Percentiles rank a stretch among this genome's conserved stretches.
These are phyloP conservation scores for Ustilago nuda DNA, from an alignment of 1,284 basidiomycete genomes.

Conservation along the genomic window DNA sequence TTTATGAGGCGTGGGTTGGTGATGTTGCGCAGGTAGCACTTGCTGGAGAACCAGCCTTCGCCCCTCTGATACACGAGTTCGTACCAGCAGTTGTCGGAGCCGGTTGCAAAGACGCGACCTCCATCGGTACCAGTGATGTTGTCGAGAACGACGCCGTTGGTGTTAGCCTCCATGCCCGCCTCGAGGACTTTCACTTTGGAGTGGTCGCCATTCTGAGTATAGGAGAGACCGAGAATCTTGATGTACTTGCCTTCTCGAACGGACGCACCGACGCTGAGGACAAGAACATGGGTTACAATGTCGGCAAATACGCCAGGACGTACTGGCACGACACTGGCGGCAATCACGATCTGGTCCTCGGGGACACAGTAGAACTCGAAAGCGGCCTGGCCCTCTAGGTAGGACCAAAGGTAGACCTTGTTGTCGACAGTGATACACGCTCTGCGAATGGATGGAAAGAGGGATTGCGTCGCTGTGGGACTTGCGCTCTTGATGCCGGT, in stretches of 20 bases:
- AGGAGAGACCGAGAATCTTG: conserved; percentile 83
- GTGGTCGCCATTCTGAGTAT: conserved; percentile 69
- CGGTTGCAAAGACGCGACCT: conserved; percentile 90
- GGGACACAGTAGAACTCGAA: conserved; percentile 90
- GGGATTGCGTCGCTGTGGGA: conserved; percentile 72
- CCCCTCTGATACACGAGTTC: conserved; percentile 92
- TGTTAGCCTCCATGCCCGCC: conserved; percentile 83
- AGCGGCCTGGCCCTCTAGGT: conserved; percentile 88
- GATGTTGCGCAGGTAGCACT: conserved; percentile 79
- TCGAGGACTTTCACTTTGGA: conserved; percentile 83
- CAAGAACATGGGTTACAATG: conserved; percentile 87
- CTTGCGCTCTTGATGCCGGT: conserved; percentile 59
- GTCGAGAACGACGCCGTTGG: conserved; percentile 80
- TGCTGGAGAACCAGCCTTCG: conserved; percentile 91
- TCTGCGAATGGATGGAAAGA: conserved; percentile 91
- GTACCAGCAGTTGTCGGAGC: conserved; percentile 87
- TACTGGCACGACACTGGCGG: conserved; percentile 70
- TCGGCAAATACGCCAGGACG: conserved; percentile 83
- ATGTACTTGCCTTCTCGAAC: conserved; percentile 75
- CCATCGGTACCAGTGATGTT: conserved; percentile 82
- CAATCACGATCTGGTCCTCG: conserved; percentile 83
- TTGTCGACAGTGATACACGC: conserved; percentile 97
- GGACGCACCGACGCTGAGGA: conserved; percentile 79
- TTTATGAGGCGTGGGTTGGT: conserved; percentile 70
- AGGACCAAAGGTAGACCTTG: conserved; percentile 96